Evolutionary conservation across 75 land plant species (phyloP), one percentile per base, ranked within the genome.

Genomic region (Chamaecyparis obtusa): DNA sequence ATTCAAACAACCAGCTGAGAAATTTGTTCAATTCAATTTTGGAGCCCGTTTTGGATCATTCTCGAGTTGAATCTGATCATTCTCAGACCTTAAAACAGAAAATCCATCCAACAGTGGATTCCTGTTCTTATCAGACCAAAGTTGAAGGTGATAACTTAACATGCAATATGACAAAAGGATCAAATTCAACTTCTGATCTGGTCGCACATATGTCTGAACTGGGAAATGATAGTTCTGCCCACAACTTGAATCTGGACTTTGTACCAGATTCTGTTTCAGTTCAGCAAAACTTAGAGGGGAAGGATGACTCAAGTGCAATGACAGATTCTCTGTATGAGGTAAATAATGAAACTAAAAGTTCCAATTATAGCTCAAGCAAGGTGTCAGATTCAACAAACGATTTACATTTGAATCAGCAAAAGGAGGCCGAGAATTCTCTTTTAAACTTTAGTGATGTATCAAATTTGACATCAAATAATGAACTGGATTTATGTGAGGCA

Each of bases 211-310:
- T 37, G 67, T 48, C 37, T 55, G 35, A 78, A 78, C 81, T 69
- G 39, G 39, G 10, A 8, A 60, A 43, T 19, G 90, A 88, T 16
- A 44, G 51, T 49, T 60, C 86, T 11, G 41, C 30, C 36, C 35
- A 83, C 41, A 64, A 64, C 69, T 41, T 9, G 46, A 17, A 60
- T 32, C 64, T 30, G 24, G 15, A 44, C 43, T 72, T 19, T 39
- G 21, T 71, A 35, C 11, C 51, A 3, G 75, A 83, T 44, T 71
- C 88, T 87, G 76, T 84, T 87, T 84, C 86, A 84, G 48, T 0
- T 35, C 88, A 56, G 64, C 44, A 72, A 5, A 60, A 33, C 67
- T 57, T 27, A 35, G 33, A 69, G 24, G 24, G 27, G 14, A 81
- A 46, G 27, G 83, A 81, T 3, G 14, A 81, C 83, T 81, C 51